Conservation (phyloP, 1,139 yeast species). For the Debaryomycetaceae sp. region DNA sequence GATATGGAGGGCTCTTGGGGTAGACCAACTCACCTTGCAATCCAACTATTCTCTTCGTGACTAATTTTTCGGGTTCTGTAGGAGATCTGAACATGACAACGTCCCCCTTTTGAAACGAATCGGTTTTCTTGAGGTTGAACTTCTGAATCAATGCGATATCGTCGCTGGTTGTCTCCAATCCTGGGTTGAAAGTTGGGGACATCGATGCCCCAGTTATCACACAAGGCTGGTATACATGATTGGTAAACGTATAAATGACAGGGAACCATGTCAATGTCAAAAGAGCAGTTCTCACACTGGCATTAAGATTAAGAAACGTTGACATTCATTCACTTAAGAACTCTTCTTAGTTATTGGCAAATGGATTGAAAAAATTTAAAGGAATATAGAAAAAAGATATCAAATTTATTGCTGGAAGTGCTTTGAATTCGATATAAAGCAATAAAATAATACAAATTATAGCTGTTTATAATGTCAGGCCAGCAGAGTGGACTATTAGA, state of each 20-base stretch:
- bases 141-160: slow-evolving; percentile 77
- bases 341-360: not conserved
- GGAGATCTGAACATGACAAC: slow-evolving; percentile 80
- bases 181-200: slow-evolving; percentile 88
- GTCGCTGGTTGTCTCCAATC: slow-evolving; percentile 40
- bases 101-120: slow-evolving; percentile 58
- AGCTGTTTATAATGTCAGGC: slow-evolving; percentile 3
- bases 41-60: slow-evolving; percentile 77
- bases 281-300: slow-evolving; percentile 21
- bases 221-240: slow-evolving; percentile 71
- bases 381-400: not conserved
- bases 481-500: slow-evolving; percentile 23
- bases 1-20: slow-evolving; percentile 61
- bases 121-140: slow-evolving; percentile 48
- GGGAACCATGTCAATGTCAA: slow-evolving; percentile 67
- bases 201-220: slow-evolving; percentile 81
- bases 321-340: slow-evolving; percentile 1
- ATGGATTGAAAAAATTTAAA: not conserved
- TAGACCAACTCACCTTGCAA: slow-evolving; percentile 64
- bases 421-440: too few species aligned
- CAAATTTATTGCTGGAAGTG: not conserved
- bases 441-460: not conserved
- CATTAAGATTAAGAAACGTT: slow-evolving; percentile 3
- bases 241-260: slow-evolving; percentile 64
- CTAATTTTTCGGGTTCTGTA: slow-evolving; percentile 63